A percentile compares a stretch with the other conserved stretches of the same genome.
These are phyloP conservation scores for Aspergillus quadrilineatus DNA, from an alignment of 2,329 filamentous ascomycete species.

Conservation along the genomic window DNA sequence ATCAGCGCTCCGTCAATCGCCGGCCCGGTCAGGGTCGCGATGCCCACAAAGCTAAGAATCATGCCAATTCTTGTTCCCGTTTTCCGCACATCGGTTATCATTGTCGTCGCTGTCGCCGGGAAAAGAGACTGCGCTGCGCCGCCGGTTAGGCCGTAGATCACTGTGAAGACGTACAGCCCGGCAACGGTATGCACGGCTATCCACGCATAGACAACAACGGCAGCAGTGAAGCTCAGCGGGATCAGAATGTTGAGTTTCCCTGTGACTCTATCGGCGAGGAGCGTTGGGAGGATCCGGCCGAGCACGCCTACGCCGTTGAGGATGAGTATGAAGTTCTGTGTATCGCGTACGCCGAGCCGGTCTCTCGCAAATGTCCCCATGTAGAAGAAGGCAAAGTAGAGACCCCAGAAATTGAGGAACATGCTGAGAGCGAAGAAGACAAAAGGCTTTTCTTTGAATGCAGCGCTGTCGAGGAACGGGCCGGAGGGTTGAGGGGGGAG, in stretches of 20 bases:
- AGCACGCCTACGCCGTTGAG: slow-evolving; percentile 51
- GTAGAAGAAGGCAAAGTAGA: slow-evolving; percentile 63
- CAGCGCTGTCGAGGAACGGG: slow-evolving; percentile 55
- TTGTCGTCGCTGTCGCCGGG: too few relatives aligned
- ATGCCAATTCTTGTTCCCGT: too few relatives aligned
- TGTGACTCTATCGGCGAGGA: slow-evolving; percentile 53
- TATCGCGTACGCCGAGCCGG: slow-evolving; percentile 46
- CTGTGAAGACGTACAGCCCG: slow-evolving; percentile 46
- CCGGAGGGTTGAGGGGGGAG: slow-evolving; percentile 44
- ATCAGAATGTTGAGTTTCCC: slow-evolving; percentile 59
- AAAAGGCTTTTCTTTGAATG: slow-evolving; percentile 59
- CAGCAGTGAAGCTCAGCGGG: slow-evolving; percentile 49
- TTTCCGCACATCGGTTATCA: too few relatives aligned
- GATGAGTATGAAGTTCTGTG: slow-evolving; percentile 57
- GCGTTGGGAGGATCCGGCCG: slow-evolving; percentile 55
- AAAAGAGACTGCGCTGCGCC: too few relatives aligned
- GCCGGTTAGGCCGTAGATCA: slow-evolving; percentile 27
- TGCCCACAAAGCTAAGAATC: too few relatives aligned
- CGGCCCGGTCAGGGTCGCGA: too few relatives aligned
- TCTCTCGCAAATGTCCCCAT: slow-evolving; percentile 51
- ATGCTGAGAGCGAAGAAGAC: slow-evolving; percentile 48
- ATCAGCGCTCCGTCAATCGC: too few relatives aligned
- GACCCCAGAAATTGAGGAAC: slow-evolving; percentile 49
- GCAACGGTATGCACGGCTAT: slow-evolving; percentile 46
- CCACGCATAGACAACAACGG: slow-evolving; percentile 58